Evolutionary conservation across 495 filamentous ascomycete species (phyloP).

Genomic region (Penicillium robsamsonii): DNA sequence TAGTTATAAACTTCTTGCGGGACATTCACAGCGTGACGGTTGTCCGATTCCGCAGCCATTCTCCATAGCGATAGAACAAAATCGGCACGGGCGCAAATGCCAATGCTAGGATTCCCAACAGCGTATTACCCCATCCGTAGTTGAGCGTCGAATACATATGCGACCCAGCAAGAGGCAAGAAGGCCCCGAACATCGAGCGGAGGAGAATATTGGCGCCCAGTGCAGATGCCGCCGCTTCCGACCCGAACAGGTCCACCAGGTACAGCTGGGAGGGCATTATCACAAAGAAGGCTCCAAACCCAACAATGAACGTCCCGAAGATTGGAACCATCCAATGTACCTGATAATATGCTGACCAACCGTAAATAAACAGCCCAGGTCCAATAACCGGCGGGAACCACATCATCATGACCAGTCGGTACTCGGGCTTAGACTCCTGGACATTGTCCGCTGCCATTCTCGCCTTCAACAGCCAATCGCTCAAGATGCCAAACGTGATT

Average conservation of each 20-base stretch:
- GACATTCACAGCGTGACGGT: not conserved
- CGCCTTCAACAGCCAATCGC: conserved; percentile 1
- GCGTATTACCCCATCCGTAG: conserved; percentile 3
- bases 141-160: not conserved
- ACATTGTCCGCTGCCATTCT: conserved; percentile 1
- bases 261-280: conserved; percentile 2
- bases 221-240: not conserved
- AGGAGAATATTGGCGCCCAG: not conserved
- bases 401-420: conserved; percentile 11
- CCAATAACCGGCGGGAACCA: conserved; percentile 33
- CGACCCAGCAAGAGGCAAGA: not conserved
- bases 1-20: not conserved
- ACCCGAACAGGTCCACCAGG: not conserved
- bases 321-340: conserved; percentile 44
- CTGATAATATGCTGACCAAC: conserved; percentile 55
- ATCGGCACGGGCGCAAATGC: not conserved
- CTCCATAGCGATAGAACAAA: not conserved
- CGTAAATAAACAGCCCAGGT: conserved; percentile 60
- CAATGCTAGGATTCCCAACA: not conserved
- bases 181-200: conserved; percentile 1
- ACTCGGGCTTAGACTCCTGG: not conserved
- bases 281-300: not conserved
- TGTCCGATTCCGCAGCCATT: not conserved
- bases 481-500: not conserved
- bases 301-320: not conserved